These are phyloP conservation scores for Apiotrichum mycotoxinovorans DNA, from an alignment of 1,284 basidiomycete genomes.

Conservation along the genomic window DNA sequence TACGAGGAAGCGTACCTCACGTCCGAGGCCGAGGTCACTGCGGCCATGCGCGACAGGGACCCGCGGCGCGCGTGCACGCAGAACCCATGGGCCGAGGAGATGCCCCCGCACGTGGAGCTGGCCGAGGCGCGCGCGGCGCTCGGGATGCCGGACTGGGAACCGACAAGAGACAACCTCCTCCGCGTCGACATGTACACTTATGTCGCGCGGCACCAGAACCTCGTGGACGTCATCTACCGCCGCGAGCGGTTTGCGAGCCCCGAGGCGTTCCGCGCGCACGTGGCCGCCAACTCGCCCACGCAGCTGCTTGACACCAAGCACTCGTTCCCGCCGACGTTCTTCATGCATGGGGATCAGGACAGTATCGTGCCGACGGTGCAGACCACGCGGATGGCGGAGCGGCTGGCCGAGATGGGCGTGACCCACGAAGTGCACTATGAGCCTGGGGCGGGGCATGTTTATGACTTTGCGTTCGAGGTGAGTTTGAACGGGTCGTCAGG, in stretches of 20 bases:
- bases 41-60: background rate
- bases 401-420: conserved; percentile 16
- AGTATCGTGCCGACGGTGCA: conserved; percentile 23
- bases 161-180: background rate
- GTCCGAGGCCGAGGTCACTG: background rate
- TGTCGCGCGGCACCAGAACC: conserved; percentile 9
- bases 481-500: background rate
- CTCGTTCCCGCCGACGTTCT: conserved; percentile 25
- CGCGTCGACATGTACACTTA: conserved; percentile 14
- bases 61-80: conserved; percentile 1
- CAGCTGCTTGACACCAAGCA: background rate
- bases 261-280: conserved; percentile 3
- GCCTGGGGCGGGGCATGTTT: conserved; percentile 7
- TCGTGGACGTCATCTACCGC: conserved; percentile 19
- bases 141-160: conserved; percentile 10
- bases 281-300: background rate
- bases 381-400: conserved; percentile 17
- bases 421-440: conserved; percentile 9
- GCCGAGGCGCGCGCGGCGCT: conserved; percentile 4
- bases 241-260: conserved; percentile 8
- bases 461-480: conserved; percentile 23
- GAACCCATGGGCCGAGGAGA: conserved; percentile 14
- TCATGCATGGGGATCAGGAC: conserved; percentile 29
- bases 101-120: conserved; percentile 13
- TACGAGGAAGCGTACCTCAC: conserved; percentile 2